Evolutionary conservation across 2,329 filamentous ascomycete genomes (phyloP), one percentile per base, ranked within the genome.

Genomic region (Trichoderma arundinaceum): DNA sequence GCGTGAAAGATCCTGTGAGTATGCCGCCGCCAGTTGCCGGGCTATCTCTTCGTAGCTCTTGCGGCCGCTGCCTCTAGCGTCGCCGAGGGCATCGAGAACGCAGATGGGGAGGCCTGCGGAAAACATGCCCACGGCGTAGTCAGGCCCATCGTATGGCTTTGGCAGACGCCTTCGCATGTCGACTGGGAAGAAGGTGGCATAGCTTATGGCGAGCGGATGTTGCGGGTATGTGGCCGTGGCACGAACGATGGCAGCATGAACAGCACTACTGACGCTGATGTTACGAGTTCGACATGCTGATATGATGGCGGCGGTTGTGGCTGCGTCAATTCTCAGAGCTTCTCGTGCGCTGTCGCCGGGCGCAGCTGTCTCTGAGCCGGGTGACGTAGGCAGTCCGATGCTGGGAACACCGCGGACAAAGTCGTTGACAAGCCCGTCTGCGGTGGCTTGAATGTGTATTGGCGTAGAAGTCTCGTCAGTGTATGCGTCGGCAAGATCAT

Each of bases 151-250:
- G 41, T 73, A 73, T 10, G 74, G 74, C 15, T 66, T 62, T 35
- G 69, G 69, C 15, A 77, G 67, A 58, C 71, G 72, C 12, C 69
- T 72, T 9, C 73, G 71, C 56, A 75, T 68, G 49, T 69, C 69
- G 52, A 69, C 71, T 32, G 72, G 73, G 43, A 76, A 70, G 6
- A 74, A 74, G 62, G 73, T 73, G 38, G 72, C 72, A 57, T 76
- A 76, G 63, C 74, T 71, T 48, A 71, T 72, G 51, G 51, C 69
- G 48, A 68, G 72, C 59, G 41, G 71, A 44, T 70, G 66, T 28
- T 70, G 69, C 35, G 72, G 69, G 67, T 74, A 74, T 28, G 71
- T 73, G n/a, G 71, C 71, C 2, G 71, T 73, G 13, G 69, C 74
- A 8, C 60, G 61, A 39, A 69, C 43, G 4, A 77, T 49, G 8